A percentile compares a stretch with the other conserved stretches of the same genome.
Conservation (phyloP, 371 early-diverging fungal genomes). For the Actinomortierella ambigua region DNA sequence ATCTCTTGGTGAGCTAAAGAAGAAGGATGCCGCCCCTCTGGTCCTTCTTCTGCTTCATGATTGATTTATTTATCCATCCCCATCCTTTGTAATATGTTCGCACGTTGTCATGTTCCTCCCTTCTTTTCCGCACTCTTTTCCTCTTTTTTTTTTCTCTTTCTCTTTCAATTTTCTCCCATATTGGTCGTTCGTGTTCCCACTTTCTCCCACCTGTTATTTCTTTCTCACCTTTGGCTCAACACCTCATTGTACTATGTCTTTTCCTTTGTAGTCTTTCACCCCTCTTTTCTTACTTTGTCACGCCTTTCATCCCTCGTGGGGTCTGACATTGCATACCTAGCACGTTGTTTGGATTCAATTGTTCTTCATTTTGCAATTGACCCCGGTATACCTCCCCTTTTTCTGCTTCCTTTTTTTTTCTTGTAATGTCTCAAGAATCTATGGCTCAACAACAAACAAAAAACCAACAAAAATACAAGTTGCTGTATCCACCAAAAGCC, state of each 20-base stretch:
- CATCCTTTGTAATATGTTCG: neutral
- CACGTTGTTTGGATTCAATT: too few species aligned
- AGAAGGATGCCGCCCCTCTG: neutral
- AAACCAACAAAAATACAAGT: too few species aligned
- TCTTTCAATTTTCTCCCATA: neutral
- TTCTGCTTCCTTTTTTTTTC: slow-evolving; percentile 3
- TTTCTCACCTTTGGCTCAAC: neutral
- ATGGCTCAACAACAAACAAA: too few species aligned
- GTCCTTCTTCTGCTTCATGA: neutral
- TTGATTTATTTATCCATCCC: neutral
- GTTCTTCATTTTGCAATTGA: too few species aligned
- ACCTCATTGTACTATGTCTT: neutral
- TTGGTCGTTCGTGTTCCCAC: neutral
- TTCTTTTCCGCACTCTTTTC: neutral
- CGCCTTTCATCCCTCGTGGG: neutral
- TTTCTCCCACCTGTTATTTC: neutral
- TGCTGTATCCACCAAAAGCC: too few species aligned
- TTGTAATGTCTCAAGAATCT: neutral
- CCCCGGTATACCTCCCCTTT: slow-evolving; percentile 3
- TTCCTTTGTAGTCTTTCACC: neutral
- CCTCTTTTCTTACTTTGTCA: neutral
- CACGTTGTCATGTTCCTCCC: neutral
- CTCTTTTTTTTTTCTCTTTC: neutral
- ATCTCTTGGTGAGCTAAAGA: slow-evolving; percentile 40
- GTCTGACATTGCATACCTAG: too few species aligned